Conservation (phyloP, 371 early-diverging fungal genomes). For the Neoconidiobolus thromboides region DNA sequence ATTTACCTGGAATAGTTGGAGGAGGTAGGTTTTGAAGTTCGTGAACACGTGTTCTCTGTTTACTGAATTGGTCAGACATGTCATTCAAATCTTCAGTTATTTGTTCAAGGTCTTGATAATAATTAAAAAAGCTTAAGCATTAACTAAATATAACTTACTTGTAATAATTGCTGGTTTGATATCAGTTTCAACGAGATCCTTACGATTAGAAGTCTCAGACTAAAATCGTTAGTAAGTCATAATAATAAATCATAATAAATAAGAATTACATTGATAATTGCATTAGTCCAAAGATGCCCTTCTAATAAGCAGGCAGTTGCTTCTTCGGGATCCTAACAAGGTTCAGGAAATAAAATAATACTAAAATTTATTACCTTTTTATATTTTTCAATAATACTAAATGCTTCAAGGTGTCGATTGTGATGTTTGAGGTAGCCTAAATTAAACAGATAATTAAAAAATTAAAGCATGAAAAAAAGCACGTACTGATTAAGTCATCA, state of each 20-base stretch:
- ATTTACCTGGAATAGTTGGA: neutral
- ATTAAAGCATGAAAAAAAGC: neutral
- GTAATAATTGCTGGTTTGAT: constrained; percentile 33
- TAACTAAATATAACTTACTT: neutral
- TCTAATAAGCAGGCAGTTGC: constrained; percentile 37
- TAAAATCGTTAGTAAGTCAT: constrained; percentile 7
- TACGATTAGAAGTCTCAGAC: constrained; percentile 28
- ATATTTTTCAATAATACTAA: neutral
- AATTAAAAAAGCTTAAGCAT: neutral
- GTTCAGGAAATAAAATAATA: neutral
- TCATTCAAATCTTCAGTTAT: constrained; percentile 52
- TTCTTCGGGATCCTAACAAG: constrained; percentile 31
- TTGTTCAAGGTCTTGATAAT: constrained; percentile 17
- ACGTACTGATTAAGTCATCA: neutral
- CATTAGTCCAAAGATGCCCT: constrained; percentile 52
- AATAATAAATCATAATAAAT: neutral
- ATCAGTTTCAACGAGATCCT: constrained; percentile 52
- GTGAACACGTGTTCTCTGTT: constrained; percentile 31
- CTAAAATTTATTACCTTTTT: neutral
- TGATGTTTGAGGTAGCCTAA: constrained; percentile 2
- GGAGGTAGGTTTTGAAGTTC: constrained; percentile 18
- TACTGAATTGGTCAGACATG: constrained; percentile 43
- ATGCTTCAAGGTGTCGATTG: neutral
- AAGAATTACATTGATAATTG: constrained; percentile 26
- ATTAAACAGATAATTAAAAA: neutral